Evolutionary conservation across 768 basidiomycete species (phyloP).

Genomic region (Pholiota molesta): DNA sequence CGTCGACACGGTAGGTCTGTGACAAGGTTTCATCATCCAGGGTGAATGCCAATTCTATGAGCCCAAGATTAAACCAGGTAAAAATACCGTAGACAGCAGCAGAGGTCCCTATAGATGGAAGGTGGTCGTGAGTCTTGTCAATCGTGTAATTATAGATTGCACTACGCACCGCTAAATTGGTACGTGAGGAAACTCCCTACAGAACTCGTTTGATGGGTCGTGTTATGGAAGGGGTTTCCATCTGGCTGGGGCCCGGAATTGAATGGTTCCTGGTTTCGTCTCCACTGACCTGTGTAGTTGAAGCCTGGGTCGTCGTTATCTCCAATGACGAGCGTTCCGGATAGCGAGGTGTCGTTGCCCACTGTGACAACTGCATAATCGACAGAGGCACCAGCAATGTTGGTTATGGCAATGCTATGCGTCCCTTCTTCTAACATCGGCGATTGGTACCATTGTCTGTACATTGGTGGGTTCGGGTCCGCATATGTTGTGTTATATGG

Average conservation of each 20-base stretch:
- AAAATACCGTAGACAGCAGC: constrained; percentile 29
- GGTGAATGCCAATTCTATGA: constrained; percentile 25
- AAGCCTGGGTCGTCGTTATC: constrained; percentile 26
- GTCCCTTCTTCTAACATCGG: constrained; percentile 26
- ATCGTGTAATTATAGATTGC: background rate
- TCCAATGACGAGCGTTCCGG: constrained; percentile 22
- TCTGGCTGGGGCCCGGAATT: constrained; percentile 19
- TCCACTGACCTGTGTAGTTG: constrained; percentile 20
- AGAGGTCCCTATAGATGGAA: constrained; percentile 19
- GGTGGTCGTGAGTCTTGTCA: background rate
- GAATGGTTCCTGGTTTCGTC: constrained; percentile 15
- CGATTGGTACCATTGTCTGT: constrained; percentile 31
- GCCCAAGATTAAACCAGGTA: constrained; percentile 25
- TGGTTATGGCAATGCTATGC: constrained; percentile 25
- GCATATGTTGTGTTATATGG: constrained; percentile 23
- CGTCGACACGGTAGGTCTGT: constrained; percentile 23
- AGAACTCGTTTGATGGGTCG: constrained; percentile 25
- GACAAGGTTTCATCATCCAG: constrained; percentile 23
- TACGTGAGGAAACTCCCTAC: constrained; percentile 27
- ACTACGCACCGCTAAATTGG: constrained; percentile 29
- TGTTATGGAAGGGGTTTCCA: constrained; percentile 29
- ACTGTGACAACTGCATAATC: constrained; percentile 29
- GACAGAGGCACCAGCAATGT: constrained; percentile 24
- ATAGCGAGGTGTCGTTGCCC: constrained; percentile 23
- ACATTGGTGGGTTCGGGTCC: constrained; percentile 28